Evolutionary conservation across 2,329 filamentous ascomycete genomes (phyloP).

Genomic region (Zasmidium angulare): DNA sequence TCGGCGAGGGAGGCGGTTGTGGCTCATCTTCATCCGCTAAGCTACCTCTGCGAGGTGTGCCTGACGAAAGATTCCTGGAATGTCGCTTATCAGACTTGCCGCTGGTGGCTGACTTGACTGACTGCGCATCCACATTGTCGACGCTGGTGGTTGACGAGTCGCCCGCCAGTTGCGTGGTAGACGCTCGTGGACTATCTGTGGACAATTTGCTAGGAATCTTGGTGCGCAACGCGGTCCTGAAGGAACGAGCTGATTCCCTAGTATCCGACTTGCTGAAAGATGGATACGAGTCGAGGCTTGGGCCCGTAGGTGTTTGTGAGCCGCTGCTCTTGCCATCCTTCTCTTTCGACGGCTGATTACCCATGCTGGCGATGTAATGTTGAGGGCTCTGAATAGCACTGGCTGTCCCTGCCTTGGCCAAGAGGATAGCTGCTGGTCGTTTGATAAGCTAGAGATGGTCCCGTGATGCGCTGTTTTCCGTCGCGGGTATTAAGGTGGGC

Average conservation of each 20-base stretch:
- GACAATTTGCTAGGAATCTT: constrained; percentile 74
- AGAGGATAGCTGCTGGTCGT: constrained; percentile 5
- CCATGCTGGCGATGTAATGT: constrained; percentile 54
- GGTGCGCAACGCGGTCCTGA: constrained; percentile 76
- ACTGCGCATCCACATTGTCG: constrained; percentile 72
- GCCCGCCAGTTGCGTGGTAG: constrained; percentile 59
- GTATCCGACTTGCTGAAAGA: constrained; percentile 92
- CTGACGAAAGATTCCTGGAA: constrained; percentile 23
- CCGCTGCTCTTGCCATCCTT: constrained; percentile 44
- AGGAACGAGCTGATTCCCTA: constrained; percentile 84
- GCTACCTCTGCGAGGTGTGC: constrained; percentile 39
- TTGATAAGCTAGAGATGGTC: constrained; percentile 4
- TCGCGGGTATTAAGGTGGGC: constrained; percentile 41
- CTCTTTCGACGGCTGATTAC: constrained; percentile 69
- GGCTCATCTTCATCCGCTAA: constrained; percentile 32
- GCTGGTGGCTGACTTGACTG: constrained; percentile 70
- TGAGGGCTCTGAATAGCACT: background rate
- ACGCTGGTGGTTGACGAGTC: constrained; percentile 48
- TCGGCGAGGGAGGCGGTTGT: constrained; percentile 75
- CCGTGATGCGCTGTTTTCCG: constrained; percentile 7
- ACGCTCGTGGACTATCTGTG: constrained; percentile 78
- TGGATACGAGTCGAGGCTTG: constrained; percentile 78
- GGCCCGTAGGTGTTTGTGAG: constrained; percentile 48
- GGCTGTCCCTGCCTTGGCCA: background rate
- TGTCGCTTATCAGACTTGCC: constrained; percentile 39